Base-by-base conservation (phyloP, 2,329 filamentous ascomycete species). In the Talaromyces sp. region DNA sequence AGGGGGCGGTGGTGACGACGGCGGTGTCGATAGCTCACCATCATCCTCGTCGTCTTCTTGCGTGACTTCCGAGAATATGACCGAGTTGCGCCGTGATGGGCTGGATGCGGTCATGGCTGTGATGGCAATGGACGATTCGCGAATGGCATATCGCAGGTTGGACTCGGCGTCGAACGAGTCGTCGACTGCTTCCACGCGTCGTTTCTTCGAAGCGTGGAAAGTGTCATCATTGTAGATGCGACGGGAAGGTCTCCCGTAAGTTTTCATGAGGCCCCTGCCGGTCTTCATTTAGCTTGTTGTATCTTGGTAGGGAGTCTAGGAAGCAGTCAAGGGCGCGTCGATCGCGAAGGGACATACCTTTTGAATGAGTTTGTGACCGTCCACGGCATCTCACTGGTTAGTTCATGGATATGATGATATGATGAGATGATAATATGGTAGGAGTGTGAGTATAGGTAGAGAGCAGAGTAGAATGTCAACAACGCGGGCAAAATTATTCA, bases 1-100 rank as follows among this genome's bases (percentile, higher is more conserved):
- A 58, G 78, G 78, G 41, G 83, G 82, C 39, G 83, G 83, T 62
- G 83, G 82, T 64, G 82, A 84, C 10, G 83, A 84, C 3, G 83
- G 83, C 41, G 83, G 82, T 48, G 82, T 84, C 43, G 80, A 80
- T 41, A 80, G 74, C 65, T 77, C 77, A 70, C 79, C 78, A 69
- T 78, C 78, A 14, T 59, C 56, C 24, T 59, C 56, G 1, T 47
- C 24, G 19, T 63, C 61, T 33, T 81, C 78, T 33, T 77, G 75
- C 8, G 77, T 78, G 43, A 71, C 75, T 68, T 79, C 78, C 2
- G 79, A 82, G 66, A 78, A 76, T 41, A 79, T 72, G 19, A 79
- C 73, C 7, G 79, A 82, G 67, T 79, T 79, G 65, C 79, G 80
- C 70, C 79, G 79, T 69, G 80, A 81, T 10, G 80, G 79, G 60